Percentiles rank a stretch among this genome's conserved stretches.
Conservation (phyloP, 176 grass and related monocot species). For the Otatea glauca region DNA sequence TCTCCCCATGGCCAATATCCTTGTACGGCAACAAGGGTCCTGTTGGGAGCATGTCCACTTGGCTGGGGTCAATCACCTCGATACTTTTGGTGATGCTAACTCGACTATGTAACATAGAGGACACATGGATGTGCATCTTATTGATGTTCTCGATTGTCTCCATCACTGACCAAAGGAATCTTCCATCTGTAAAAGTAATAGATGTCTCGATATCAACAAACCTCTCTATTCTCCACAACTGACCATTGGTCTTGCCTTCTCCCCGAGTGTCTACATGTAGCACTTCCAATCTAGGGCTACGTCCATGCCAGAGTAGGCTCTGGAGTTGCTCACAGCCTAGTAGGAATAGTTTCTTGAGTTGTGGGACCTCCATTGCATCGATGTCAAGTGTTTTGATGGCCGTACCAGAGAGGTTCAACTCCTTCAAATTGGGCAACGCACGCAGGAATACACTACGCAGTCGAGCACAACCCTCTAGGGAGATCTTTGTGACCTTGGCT, state of each 20-base stretch:
- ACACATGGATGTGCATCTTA: too few relatives aligned
- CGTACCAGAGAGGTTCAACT: too few relatives aligned
- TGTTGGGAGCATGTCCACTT: too few relatives aligned
- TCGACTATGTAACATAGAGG: too few relatives aligned
- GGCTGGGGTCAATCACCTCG: too few relatives aligned
- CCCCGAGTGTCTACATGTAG: background rate
- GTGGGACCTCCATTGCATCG: background rate
- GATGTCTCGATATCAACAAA: too few relatives aligned
- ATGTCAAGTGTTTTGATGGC: too few relatives aligned
- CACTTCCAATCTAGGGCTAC: background rate
- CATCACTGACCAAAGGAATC: background rate
- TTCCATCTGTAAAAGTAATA: background rate
- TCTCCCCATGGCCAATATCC: too few relatives aligned
- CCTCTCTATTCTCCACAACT: background rate
- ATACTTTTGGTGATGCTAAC: too few relatives aligned
- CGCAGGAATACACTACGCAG: background rate
- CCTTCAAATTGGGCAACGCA: background rate
- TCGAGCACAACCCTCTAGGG: background rate
- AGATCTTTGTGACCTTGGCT: background rate
- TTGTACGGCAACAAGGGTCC: too few relatives aligned
- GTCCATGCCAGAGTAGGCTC: background rate
- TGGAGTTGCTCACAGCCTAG: background rate
- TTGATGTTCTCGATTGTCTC: fast-evolving
- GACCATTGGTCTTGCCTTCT: background rate
- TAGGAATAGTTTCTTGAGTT: background rate